Evolutionary conservation across 2,329 filamentous ascomycete species (phyloP), one percentile per base, ranked within the genome.

Genomic region (Aspergillus versicolor): DNA sequence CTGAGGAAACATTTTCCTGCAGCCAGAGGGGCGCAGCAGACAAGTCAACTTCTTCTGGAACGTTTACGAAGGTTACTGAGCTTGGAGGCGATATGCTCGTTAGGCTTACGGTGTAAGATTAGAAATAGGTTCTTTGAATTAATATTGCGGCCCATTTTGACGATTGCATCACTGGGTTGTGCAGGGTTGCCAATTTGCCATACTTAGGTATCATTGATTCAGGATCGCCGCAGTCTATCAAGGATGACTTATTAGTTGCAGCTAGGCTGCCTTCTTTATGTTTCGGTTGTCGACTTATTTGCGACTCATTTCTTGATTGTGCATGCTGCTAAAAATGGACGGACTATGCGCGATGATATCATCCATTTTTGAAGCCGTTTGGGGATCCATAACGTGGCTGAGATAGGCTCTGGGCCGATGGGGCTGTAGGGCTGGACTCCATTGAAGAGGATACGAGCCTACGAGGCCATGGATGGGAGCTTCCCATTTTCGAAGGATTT

Each of bases 381-480:
- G 19, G 21, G 34, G 21, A 47, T 37, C 43, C 43, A 30, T 34
- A 47, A 47, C 22, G 51, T 54, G 51, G 51, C 51, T 54, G 42
- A 45, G 44, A 27, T 27, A 15, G 21, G n/a, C 30, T 30, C 17
- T 37, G 34, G 44, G 15, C 19, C 6, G 34, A 54, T 54, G 51
- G 51, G 51, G 51, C 43, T 44, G 34, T 54, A 54, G 51, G 51
- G 51, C 51, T 52, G 50, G 13, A 24, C 38, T 30, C 19, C 19
- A 9, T 22, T 30, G 13, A 40, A 38, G 48, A 42, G 21, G 6
- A 51, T 41, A 15, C 21, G 5, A 22, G 21, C 15, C 19, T 30
- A 15, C 21, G 5, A 22, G 21, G 21, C 19, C 15, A 15, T 49
- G 46, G 21, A 15, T 40, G 27, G 15, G 17, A 40, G 15, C 37